Evolutionary conservation across 805 yeast species (phyloP).

Genomic region (Zygotorulaspora sp.): DNA sequence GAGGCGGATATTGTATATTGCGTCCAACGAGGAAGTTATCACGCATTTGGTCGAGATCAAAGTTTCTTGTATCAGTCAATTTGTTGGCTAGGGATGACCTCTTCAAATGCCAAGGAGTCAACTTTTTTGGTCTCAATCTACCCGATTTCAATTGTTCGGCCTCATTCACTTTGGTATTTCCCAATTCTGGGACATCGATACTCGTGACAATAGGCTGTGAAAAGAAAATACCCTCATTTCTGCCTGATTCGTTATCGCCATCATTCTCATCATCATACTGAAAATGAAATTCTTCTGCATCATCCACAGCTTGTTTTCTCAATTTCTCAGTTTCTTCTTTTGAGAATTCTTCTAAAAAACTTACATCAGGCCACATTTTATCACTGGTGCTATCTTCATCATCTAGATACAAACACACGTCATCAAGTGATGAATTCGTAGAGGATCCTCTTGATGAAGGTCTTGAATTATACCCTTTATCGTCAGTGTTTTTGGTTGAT

Average conservation of each 20-base stretch:
- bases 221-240: conserved; percentile 36
- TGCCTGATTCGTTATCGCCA: conserved; percentile 12
- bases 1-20: conserved; percentile 41
- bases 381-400: conserved; percentile 34
- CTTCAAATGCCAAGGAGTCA: conserved; percentile 66
- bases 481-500: conserved; percentile 15
- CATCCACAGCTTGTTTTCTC: conserved; percentile 39
- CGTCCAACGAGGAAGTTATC: conserved; percentile 31
- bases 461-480: conserved; percentile 38
- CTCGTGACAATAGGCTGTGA: conserved; percentile 42
- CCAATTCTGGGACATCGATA: conserved; percentile 40
- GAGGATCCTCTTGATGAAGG: conserved; percentile 41
- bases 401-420: conserved; percentile 86
- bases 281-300: conserved; percentile 38
- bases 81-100: conserved; percentile 9
- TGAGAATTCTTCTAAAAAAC: conserved; percentile 70
- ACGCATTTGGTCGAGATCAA: conserved; percentile 15
- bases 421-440: conserved; percentile 74
- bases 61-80: not conserved
- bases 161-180: conserved; percentile 49
- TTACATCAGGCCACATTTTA: conserved; percentile 76
- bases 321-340: conserved; percentile 56
- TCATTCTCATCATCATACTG: conserved; percentile 36
- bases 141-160: conserved; percentile 50
- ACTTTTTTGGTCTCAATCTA: conserved; percentile 67